Conservation (phyloP, 176 grass and related monocot genomes). For the Oropetium thomaeum region DNA sequence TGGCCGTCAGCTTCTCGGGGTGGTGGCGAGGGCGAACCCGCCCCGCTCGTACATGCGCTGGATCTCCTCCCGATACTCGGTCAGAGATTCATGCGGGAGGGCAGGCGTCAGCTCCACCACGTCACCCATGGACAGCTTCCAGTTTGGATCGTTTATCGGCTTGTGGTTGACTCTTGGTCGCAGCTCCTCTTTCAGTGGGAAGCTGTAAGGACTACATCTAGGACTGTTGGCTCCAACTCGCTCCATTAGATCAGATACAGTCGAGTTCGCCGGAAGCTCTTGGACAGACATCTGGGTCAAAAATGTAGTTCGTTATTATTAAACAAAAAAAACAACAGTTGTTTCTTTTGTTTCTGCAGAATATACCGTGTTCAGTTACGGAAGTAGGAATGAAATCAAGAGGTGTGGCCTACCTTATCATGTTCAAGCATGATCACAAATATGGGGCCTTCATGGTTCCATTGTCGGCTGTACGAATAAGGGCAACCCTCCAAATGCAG, state of each 20-base stretch:
- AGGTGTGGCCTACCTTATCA: conserved; percentile 62
- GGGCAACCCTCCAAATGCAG: conserved; percentile 75
- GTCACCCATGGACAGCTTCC: conserved; percentile 84
- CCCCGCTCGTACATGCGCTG: conserved; percentile 94
- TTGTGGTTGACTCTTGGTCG: conserved; percentile 72
- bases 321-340: background rate
- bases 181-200: conserved; percentile 78
- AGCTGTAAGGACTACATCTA: conserved; percentile 59
- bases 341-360: background rate
- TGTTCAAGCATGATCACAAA: conserved; percentile 81
- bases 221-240: conserved; percentile 52
- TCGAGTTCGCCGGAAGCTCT: conserved; percentile 67
- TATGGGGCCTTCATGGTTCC: conserved; percentile 69
- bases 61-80: conserved; percentile 79
- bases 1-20: conserved; percentile 35
- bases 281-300: conserved; percentile 84
- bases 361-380: background rate
- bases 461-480: conserved; percentile 62
- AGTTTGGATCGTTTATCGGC: conserved; percentile 42
- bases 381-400: background rate
- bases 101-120: conserved; percentile 73
- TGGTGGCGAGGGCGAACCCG: conserved; percentile 50
- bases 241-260: conserved; percentile 65
- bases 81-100: conserved; percentile 68
- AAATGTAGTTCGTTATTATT: conserved; percentile 35